Percentiles rank a stretch among this genome's conserved stretches.
phyloP scores from a whole-genome alignment of 371 early-diverging fungal genomes.

The Apophysomyces trapeziformis region DNA sequence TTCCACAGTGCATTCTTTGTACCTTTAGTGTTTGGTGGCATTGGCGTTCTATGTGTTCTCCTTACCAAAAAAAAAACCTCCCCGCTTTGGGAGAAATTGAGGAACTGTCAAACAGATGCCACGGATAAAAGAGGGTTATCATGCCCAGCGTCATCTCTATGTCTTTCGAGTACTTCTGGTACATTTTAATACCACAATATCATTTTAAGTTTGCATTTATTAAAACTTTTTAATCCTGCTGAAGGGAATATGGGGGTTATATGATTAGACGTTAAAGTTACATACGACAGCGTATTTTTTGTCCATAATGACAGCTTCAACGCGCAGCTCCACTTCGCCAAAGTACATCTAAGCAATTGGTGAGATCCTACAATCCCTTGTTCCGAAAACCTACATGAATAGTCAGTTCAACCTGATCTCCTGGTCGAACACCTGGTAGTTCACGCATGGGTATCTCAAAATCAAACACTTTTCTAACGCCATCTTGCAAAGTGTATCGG shows the following conservation, averaged over 20 bases:
- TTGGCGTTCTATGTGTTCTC: conserved; percentile 56
- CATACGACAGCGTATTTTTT: conserved; percentile 51
- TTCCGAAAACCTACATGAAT: conserved; percentile 27
- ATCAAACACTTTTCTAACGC: conserved; percentile 59
- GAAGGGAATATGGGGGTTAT: too few relatives aligned
- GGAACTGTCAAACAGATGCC: background rate
- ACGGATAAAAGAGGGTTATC: background rate
- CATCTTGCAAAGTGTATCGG: conserved; percentile 54
- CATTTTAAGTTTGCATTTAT: too few relatives aligned
- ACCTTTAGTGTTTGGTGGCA: conserved; percentile 57
- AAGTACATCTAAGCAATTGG: conserved; percentile 54
- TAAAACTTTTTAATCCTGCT: too few relatives aligned
- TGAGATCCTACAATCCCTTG: background rate
- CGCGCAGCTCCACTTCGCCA: conserved; percentile 64
- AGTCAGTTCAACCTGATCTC: conserved; percentile 44
- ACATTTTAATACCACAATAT: too few relatives aligned
- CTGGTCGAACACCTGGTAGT: conserved; percentile 41
- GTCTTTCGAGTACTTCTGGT: background rate
- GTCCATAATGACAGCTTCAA: conserved; percentile 61
- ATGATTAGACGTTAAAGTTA: conserved; percentile 38
- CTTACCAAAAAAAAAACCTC: conserved; percentile 46
- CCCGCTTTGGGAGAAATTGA: conserved; percentile 29
- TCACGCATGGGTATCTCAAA: conserved; percentile 66
- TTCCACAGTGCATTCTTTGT: conserved; percentile 63
- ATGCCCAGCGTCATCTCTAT: background rate